Base-by-base conservation (phyloP, 495 filamentous ascomycete genomes). In the Penicillium odoratum region DNA sequence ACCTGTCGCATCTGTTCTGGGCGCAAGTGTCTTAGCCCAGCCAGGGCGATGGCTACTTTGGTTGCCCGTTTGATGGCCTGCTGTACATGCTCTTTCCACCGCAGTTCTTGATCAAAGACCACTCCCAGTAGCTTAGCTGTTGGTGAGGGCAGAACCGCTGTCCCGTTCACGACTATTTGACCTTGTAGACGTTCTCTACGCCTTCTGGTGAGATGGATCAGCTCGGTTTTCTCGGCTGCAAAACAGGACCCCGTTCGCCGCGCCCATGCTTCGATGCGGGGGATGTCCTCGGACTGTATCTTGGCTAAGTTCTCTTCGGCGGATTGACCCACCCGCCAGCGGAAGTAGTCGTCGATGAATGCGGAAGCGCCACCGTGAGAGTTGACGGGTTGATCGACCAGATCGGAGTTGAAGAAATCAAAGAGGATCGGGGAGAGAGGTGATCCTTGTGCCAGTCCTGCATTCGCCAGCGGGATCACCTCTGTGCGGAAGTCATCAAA, bases 361-460 rank as follows among this genome's bases (percentile, higher is more conserved):
- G 31, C 31, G 4, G 5, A 33, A 1, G 31, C 31, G 5, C 31
- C 31, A 2, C 31, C 5, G 0, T 33, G 0, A 10, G 31, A 33
- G 5, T 33, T 10, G 10, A 33, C 31, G 5, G 31, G 31, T 10
- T 33, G 5, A 5, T 33, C 5, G 5, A 33, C 21, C 1, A 21
- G 21, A 1, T 21, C 21, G 2, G 21, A 1, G 21, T 21, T 73
- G 42, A 65, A 73, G 47, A 71, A 69, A 26, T 44, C 25, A 18
- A 68, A 73, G 1, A 70, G 25, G 31, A 73, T 65, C 9, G 67
- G 63, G 0, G 65, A 71, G 0, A 73, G 53, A 0, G 63, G 65
- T 0, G 62, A 73, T 0, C 65, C 65, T 40, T 73, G 60, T 1
- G 69, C 65, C 1, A 71, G 58, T 7, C 65, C 66, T 3, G 66